Evolutionary conservation across 1,284 basidiomycete genomes (phyloP).

Genomic region (Waitea zeae): DNA sequence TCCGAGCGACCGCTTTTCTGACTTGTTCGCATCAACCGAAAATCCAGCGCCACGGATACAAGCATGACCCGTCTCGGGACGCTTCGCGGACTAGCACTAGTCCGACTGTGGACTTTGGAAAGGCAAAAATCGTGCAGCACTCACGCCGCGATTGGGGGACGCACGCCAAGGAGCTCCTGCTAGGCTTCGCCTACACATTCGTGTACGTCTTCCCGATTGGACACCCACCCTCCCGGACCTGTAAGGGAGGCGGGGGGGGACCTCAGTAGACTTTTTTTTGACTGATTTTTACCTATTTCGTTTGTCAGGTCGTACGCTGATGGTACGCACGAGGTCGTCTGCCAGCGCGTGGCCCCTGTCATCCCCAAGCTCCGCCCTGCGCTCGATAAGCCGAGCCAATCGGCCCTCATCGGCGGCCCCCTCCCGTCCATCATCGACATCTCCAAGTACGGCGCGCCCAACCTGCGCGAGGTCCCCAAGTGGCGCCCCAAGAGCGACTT

Average conservation of each 20-base stretch:
- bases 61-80: background rate
- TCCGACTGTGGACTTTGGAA: background rate
- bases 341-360: background rate
- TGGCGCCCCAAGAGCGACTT: background rate
- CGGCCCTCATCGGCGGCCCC: background rate
- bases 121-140: background rate
- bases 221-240: no score
- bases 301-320: background rate
- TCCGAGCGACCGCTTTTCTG: background rate
- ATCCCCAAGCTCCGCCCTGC: background rate
- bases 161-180: background rate
- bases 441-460: background rate
- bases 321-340: background rate
- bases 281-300: no score
- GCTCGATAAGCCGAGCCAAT: background rate
- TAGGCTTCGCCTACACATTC: background rate
- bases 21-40: no score
- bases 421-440: background rate
- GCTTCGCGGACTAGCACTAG: background rate
- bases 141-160: background rate
- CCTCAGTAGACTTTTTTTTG: no score
- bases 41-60: background rate
- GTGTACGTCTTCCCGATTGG: no score
- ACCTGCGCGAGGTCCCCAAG: background rate
- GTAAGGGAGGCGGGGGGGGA: no score